Evolutionary conservation across 805 yeast species (phyloP), one percentile per base, ranked within the genome.

Genomic region (Monosporozyma aerobia): DNA sequence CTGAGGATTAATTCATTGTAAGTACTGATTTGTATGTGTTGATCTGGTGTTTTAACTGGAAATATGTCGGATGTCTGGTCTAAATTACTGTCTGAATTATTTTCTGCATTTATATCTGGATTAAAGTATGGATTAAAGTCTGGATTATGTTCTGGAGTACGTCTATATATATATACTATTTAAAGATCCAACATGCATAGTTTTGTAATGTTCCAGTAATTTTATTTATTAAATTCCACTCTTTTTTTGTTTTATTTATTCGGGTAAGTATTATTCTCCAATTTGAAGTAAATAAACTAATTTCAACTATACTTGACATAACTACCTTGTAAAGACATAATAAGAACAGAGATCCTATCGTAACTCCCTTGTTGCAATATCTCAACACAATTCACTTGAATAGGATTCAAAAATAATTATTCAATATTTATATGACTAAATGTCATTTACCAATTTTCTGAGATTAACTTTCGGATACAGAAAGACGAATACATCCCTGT

Each of bases 381-480:
- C 7, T 13, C 5, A 39, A 19, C 13, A 7, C 11, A 19, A 19
- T 9, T 27, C 43, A 39, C 19, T 16, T 19, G 11, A 25, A 5
- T 16, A 19, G 19, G 19, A 11, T 39, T 25, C 16, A 43, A 43
- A 25, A n/a, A n/a, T n/a, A 10, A 11, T 14, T 16, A 30, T 14
- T 14, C 33, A 23, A 29, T 33, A 25, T n/a, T 10, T 10, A 8
- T 37, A 23, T 23, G 45, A n/a, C 16, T 23, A 8, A 9, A 48
- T 57, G 54, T 40, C 41, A 22, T 8, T 54, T 16, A 46, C 59
- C 1, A 53, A 56, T 40, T 64, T 68, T 25, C 43, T 76, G 8
- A 73, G 83, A 51, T 73, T 82, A 5, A 65, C 78, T 0, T 81
- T 84, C 64, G 82, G 85, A n/a, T 85, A 85, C 69, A 69, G 92